Evolutionary conservation across 192 early-diverging fungal genomes (phyloP).

Genomic region (Umbelopsis ramanniana): DNA sequence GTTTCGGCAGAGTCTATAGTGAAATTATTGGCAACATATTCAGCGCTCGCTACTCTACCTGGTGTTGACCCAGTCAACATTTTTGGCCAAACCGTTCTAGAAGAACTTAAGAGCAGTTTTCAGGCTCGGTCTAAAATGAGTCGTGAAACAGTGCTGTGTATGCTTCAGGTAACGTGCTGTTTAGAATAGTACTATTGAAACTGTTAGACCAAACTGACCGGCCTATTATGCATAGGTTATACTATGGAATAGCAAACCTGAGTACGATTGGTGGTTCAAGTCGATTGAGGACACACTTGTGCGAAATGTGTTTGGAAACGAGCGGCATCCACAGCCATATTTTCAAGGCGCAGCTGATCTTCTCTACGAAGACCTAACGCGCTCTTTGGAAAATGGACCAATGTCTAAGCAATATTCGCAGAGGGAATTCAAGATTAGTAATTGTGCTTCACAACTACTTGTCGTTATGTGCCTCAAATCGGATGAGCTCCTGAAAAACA

Average conservation of each 20-base stretch:
- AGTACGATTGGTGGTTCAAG: constrained; percentile 32
- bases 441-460: constrained; percentile 37
- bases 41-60: constrained; percentile 43
- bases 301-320: constrained; percentile 19
- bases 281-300: constrained; percentile 39
- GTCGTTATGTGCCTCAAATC: constrained; percentile 39
- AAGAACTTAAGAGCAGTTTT: constrained; percentile 45
- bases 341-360: constrained; percentile 38
- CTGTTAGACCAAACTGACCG: neutral
- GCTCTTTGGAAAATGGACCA: constrained; percentile 37
- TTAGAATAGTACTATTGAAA: neutral
- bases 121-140: constrained; percentile 27
- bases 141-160: constrained; percentile 42
- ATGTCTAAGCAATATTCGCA: constrained; percentile 40
- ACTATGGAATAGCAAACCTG: constrained; percentile 40
- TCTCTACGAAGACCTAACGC: constrained; percentile 36
- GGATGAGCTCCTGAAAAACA: constrained; percentile 26
- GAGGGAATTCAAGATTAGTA: constrained; percentile 46
- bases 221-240: constrained; percentile 33
- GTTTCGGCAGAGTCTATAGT: constrained; percentile 47
- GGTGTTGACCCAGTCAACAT: constrained; percentile 37
- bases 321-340: constrained; percentile 30
- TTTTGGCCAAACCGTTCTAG: constrained; percentile 52
- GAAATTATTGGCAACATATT: constrained; percentile 49
- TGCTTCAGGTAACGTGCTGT: constrained; percentile 39